These are phyloP conservation scores for Scytalidium sp. DNA, from an alignment of 2,329 filamentous ascomycete species.

Conservation along the genomic window DNA sequence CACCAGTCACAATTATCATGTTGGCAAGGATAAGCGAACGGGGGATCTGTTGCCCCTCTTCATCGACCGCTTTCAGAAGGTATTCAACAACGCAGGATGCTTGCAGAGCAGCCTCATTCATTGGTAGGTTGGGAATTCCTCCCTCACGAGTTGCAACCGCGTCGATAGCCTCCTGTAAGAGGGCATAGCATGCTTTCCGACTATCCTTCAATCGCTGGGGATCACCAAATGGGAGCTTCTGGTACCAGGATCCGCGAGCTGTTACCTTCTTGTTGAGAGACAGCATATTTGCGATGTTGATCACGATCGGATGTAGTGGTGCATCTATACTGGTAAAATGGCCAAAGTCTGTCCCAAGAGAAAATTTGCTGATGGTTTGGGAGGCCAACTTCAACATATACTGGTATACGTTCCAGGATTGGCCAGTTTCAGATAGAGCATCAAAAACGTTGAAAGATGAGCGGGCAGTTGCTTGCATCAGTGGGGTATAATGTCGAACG, in stretches of 20 bases:
- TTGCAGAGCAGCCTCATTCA: conserved; percentile 34
- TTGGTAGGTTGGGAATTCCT: conserved; percentile 27
- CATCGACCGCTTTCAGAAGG: conserved; percentile 36
- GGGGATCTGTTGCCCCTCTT: conserved; percentile 38
- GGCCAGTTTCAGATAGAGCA: conserved; percentile 16
- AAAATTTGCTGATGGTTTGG: conserved; percentile 40
- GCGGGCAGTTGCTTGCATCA: conserved; percentile 15
- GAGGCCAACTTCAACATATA: conserved; percentile 47
- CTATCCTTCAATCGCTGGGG: conserved; percentile 22
- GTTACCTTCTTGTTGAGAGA: conserved; percentile 44
- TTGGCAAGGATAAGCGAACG: conserved; percentile 26
- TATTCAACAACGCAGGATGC: conserved; percentile 30
- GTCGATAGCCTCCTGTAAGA: conserved; percentile 35
- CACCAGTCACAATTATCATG: conserved; percentile 37
- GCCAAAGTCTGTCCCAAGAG: conserved; percentile 39
- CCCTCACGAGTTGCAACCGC: conserved; percentile 33
- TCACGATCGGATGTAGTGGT: conserved; percentile 37
- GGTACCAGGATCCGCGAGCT: conserved; percentile 41
- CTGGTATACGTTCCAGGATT: conserved; percentile 44
- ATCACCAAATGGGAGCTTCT: conserved; percentile 41
- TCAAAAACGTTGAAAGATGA: conserved; percentile 20
- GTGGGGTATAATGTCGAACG: conserved; percentile 28
- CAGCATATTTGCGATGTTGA: conserved; percentile 34
- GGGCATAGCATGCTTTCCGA: conserved; percentile 15
- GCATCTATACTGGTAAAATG: conserved; percentile 38